These are phyloP conservation scores for Cryptococcus neoformans DNA, from an alignment of 1,284 basidiomycete genomes.

Conservation along the genomic window DNA sequence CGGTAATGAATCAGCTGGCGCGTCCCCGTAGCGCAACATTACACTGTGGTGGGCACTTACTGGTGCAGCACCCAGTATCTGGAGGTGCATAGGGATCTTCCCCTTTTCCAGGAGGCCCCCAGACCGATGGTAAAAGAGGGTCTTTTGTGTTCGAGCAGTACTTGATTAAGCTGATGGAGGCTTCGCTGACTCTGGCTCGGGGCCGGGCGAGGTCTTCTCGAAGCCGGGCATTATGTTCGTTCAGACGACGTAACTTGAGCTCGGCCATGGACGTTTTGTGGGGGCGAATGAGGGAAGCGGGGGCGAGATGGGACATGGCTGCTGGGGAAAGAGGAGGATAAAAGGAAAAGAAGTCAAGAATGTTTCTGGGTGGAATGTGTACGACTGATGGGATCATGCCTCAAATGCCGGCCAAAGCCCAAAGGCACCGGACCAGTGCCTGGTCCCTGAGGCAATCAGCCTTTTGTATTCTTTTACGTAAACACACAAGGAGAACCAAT, in stretches of 20 bases:
- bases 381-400: background rate
- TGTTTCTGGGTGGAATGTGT: background rate
- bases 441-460: background rate
- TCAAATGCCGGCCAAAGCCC: background rate
- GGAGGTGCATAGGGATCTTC: conserved; percentile 53
- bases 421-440: background rate
- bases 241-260: conserved; percentile 87
- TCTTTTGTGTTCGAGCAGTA: conserved; percentile 89
- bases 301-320: background rate
- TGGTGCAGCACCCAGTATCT: conserved; percentile 33
- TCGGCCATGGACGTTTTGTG: conserved; percentile 72
- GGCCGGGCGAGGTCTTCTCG: conserved; percentile 86
- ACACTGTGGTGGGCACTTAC: conserved; percentile 20
- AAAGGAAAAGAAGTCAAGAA: background rate
- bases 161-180: conserved; percentile 72
- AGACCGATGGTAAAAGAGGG: conserved; percentile 81
- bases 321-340: background rate
- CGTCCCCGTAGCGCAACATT: background rate
- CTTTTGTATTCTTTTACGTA: too few species aligned
- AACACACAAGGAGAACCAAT: too few species aligned
- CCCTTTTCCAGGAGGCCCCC: conserved; percentile 85
- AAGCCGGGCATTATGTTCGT: conserved; percentile 89
- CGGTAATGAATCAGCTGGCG: background rate
- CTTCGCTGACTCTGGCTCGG: conserved; percentile 84
- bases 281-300: conserved; percentile 23